Evolutionary conservation across 2,329 filamentous ascomycete species (phyloP).

Genomic region (Canariomyces notabilis): DNA sequence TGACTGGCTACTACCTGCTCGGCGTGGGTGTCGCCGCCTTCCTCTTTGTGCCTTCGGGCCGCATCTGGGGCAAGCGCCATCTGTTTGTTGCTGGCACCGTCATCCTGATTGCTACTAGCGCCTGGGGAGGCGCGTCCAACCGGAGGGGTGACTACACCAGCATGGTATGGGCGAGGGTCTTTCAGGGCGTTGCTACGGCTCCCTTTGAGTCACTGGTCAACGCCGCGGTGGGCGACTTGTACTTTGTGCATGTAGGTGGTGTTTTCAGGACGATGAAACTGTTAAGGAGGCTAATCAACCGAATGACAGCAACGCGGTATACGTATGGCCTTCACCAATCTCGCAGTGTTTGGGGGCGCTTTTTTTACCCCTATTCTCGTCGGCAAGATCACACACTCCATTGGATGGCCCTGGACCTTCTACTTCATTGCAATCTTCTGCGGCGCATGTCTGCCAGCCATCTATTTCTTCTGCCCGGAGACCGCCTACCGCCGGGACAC

Average conservation of each 20-base stretch:
- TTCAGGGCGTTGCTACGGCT: constrained; percentile 81
- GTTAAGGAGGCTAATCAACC: constrained; percentile 1
- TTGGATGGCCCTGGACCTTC: constrained; percentile 86
- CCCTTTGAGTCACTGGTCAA: constrained; percentile 90
- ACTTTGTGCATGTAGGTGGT: constrained; percentile 71
- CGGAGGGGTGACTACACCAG: constrained; percentile 60
- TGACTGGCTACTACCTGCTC: constrained; percentile 83
- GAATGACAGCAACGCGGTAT: constrained; percentile 61
- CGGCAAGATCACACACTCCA: constrained; percentile 70
- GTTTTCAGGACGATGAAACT: not conserved
- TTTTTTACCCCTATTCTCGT: constrained; percentile 81
- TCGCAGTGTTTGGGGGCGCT: constrained; percentile 52
- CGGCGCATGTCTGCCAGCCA: constrained; percentile 60
- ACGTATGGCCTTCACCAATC: constrained; percentile 74
- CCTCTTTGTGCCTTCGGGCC: constrained; percentile 79
- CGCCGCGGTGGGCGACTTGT: constrained; percentile 82
- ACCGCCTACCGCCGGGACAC: constrained; percentile 68
- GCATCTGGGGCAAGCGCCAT: constrained; percentile 91
- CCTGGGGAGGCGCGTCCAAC: constrained; percentile 67
- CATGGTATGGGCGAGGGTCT: constrained; percentile 70
- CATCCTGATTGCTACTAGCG: constrained; percentile 67
- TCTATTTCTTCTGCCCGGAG: constrained; percentile 80
- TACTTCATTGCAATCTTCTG: constrained; percentile 84
- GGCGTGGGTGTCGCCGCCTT: constrained; percentile 77
- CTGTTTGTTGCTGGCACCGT: constrained; percentile 73